These are phyloP conservation scores for Trichophaea hybrida DNA, from an alignment of 2,329 filamentous ascomycete genomes.

Conservation along the genomic window DNA sequence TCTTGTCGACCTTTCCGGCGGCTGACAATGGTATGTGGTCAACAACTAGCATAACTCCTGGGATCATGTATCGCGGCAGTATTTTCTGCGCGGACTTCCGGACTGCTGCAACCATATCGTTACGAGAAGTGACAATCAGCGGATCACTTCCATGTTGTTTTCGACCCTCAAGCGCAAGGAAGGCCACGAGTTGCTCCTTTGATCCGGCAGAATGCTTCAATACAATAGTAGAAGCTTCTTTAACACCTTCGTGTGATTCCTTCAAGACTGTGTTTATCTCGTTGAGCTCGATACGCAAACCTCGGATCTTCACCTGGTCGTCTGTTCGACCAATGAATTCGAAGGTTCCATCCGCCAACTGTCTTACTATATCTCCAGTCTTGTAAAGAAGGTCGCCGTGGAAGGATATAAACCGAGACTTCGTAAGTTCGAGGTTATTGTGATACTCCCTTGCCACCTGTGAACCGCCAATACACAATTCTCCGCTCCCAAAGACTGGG, in stretches of 20 bases:
- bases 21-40: conserved; percentile 52
- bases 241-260: conserved; percentile 31
- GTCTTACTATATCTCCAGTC: conserved; percentile 66
- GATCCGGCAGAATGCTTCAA: conserved; percentile 33
- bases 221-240: conserved; percentile 51
- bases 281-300: conserved; percentile 62
- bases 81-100: conserved; percentile 41
- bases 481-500: conserved; percentile 33
- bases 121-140: neutral
- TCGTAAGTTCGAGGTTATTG: conserved; percentile 26
- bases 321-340: conserved; percentile 63
- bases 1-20: conserved; percentile 33
- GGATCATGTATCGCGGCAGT: conserved; percentile 66
- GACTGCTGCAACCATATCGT: conserved; percentile 3
- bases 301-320: conserved; percentile 68
- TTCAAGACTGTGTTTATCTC: conserved; percentile 54
- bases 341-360: conserved; percentile 63
- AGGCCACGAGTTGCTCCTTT: conserved; percentile 49
- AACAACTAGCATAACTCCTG: conserved; percentile 57
- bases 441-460: conserved; percentile 37
- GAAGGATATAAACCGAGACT: conserved; percentile 42
- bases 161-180: conserved; percentile 41
- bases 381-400: conserved; percentile 59
- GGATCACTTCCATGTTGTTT: conserved; percentile 18
- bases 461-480: conserved; percentile 36